Base-by-base conservation (phyloP, 495 filamentous ascomycete genomes). In the Talaromyces thailandensis region DNA sequence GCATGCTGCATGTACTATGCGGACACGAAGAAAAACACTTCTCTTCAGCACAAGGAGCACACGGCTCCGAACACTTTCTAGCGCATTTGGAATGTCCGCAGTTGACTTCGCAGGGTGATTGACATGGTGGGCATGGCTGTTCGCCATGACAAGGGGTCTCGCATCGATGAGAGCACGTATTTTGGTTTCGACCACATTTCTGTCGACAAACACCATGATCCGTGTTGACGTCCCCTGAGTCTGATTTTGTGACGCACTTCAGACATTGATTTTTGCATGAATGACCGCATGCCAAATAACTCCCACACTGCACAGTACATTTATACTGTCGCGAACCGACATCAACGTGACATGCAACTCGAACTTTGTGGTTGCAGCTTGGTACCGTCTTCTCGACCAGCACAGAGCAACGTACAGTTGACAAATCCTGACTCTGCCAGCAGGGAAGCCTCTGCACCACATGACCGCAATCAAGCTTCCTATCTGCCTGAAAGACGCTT, bases 31-130 rank as follows among this genome's bases (percentile, higher is more conserved):
- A 89, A 6, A 77, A 67, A 64, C 87, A 90, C 48, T 71, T 65
- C 18, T 71, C 67, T 57, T 83, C 79, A 1, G 81, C 83, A 64
- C 89, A 92, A 7, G 86, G 89, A 21, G 74, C 66, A 64, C 87
- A 91, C 16, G 88, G 82, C 60, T 91, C 82, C 16, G 71, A 70
- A 69, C 87, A 91, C 52, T 71, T 73, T 63, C 81, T 81, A 9
- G 64, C 69, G 62, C 87, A 92, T 43, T 66, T 71, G 0, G 84
- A 87, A 68, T 92, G 88, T 59, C 66, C 75, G 65, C 87, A 91
- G 4, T 72, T 71, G 18, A 87, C 79, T 51, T 88, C 84, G 68
- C 88, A 92, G 8, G 73, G 70, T 35, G 69, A 68, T 6, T 62
- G 37, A 63, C 88, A 91, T 16, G 81, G 78, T 0, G 70, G 75